Base-by-base conservation (phyloP, 2,329 filamentous ascomycete genomes). In the Colletotrichum sp. region DNA sequence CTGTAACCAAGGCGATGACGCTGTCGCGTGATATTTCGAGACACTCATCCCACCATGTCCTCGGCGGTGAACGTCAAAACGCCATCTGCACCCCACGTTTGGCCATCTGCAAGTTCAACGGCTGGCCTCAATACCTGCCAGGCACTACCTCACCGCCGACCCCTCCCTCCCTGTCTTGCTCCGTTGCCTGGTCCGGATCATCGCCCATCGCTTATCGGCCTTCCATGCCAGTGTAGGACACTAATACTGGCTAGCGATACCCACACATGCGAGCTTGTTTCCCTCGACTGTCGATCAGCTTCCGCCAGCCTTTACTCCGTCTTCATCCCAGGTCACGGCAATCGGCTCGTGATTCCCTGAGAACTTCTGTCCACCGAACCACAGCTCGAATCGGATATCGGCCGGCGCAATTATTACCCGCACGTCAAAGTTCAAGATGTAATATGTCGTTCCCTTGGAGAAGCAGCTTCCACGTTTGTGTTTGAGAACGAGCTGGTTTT, bases 341-440 rank as follows among this genome's bases (percentile, higher is more conserved):
- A 86, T 83, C 2, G 84, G 84, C 24, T 85, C 80, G 72, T 86
- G 84, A 28, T 85, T 84, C 7, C 83, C 81, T 8, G 84, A 85
- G 71, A 85, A 87, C 77, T 80, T 83, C 28, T 83, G 80, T 2
- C 85, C 85, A 1, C 79, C 83, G 72, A 86, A 87, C 86, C 86
- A 88, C 4, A 88, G 77, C 75, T 86, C 85, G 61, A 88, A 88
- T 7, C 81, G 79, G 43, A 93, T 82, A 72, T 93, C 91, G 0
- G 91, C 88, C 1, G 89, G 87, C 1, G 89, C 90, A 5, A 90
- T 87, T 43, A 91, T 84, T 6, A 91, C 89, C 71, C 90, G 87
- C 0, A 92, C 86, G 66, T 90, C 88, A 68, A 88, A 88, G 8
- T 81, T 81, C 61, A 84, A 86, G 6, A 86, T 77, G 59, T 85